Percentiles rank a stretch among this genome's conserved stretches.
phyloP scores from a whole-genome alignment of 2,329 filamentous ascomycete species.

The Stagonosporopsis chrysanthemi region DNA sequence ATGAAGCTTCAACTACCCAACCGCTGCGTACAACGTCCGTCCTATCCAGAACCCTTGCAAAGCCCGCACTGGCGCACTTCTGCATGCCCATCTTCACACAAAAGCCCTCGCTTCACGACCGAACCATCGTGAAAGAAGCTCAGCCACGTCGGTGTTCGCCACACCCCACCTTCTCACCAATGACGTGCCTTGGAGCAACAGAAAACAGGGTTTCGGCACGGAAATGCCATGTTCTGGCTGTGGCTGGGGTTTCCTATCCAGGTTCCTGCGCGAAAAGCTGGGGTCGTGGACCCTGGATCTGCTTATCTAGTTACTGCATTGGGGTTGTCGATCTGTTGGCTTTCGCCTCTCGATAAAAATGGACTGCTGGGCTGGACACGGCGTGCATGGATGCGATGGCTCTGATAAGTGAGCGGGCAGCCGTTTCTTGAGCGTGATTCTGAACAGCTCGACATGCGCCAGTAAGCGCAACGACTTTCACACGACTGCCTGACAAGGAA shows the following conservation, averaged over 20 bases:
- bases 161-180: conserved; percentile 7
- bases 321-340: conserved; percentile 29
- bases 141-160: conserved; percentile 17
- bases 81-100: conserved; percentile 15
- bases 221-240: conserved; percentile 28
- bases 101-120: conserved; percentile 13
- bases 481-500: conserved; percentile 14
- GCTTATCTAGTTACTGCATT: conserved; percentile 21
- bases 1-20: conserved; percentile 6
- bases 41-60: conserved; percentile 8
- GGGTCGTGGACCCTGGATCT: conserved; percentile 38
- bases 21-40: not conserved
- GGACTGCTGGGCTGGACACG: conserved; percentile 25
- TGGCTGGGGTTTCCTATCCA: conserved; percentile 41
- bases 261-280: conserved; percentile 21
- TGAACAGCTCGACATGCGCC: conserved; percentile 23
- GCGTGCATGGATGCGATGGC: conserved; percentile 21
- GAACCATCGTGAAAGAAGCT: conserved; percentile 6
- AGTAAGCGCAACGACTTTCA: conserved; percentile 20
- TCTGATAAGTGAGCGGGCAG: conserved; percentile 19
- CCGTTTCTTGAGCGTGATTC: conserved; percentile 12
- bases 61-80: conserved; percentile 11
- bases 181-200: not conserved
- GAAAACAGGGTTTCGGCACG: conserved; percentile 16
- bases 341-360: conserved; percentile 30